Conservation (phyloP, 2,329 filamentous ascomycete genomes). For the Ophiosphaerella herpotricha region DNA sequence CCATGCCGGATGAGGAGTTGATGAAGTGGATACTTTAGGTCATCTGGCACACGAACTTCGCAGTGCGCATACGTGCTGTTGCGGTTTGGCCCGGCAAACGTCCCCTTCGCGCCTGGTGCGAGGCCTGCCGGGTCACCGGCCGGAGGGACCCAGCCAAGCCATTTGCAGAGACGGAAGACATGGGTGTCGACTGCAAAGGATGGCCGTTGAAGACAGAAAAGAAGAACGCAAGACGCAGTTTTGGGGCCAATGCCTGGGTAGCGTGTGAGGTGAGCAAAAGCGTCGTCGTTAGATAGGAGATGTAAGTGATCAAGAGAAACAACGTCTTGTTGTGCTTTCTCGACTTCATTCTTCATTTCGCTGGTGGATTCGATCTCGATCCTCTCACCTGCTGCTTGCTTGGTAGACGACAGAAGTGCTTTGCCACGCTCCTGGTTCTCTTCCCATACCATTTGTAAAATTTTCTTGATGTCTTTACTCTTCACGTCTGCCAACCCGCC, state of each 20-base stretch:
- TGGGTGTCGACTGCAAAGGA: slow-evolving; percentile 70
- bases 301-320: slow-evolving; percentile 69
- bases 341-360: slow-evolving; percentile 63
- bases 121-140: slow-evolving; percentile 40
- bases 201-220: slow-evolving; percentile 67
- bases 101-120: slow-evolving; percentile 42
- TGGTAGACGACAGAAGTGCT: slow-evolving; percentile 48
- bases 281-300: slow-evolving; percentile 59
- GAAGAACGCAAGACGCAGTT: slow-evolving; percentile 66
- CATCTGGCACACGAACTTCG: slow-evolving; percentile 64
- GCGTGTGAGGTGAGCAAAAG: slow-evolving; percentile 61
- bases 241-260: slow-evolving; percentile 70
- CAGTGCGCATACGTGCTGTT: slow-evolving; percentile 63
- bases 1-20: slow-evolving; percentile 66
- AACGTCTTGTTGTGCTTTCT: slow-evolving; percentile 60
- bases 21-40: slow-evolving; percentile 67
- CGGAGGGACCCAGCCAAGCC: slow-evolving; percentile 65
- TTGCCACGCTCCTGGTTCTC: slow-evolving; percentile 66
- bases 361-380: slow-evolving; percentile 54
- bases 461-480: slow-evolving; percentile 72
- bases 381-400: slow-evolving; percentile 47
- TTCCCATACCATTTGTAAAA: slow-evolving; percentile 72
- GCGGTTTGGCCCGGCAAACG: slow-evolving; percentile 52
- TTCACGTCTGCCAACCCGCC: slow-evolving; percentile 75
- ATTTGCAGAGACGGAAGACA: slow-evolving; percentile 66